A percentile compares a stretch with the other conserved stretches of the same genome.
Evolutionary conservation across 2,329 filamentous ascomycete genomes (phyloP).

Genomic region (Trichoderma semiorbis): DNA sequence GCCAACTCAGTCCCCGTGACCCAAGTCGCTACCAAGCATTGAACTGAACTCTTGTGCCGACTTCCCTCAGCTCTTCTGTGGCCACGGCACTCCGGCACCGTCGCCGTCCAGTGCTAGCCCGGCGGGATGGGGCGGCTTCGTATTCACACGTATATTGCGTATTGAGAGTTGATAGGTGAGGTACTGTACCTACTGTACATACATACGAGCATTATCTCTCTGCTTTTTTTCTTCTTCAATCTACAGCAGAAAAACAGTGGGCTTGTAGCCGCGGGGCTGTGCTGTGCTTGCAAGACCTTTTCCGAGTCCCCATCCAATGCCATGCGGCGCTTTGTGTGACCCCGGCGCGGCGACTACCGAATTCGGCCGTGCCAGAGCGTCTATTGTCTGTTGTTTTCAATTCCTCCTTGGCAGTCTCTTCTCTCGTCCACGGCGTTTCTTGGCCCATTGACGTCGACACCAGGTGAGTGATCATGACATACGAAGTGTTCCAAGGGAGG

Average conservation of each 20-base stretch:
- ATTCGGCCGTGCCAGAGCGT: background rate
- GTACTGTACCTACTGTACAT: background rate
- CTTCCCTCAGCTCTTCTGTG: background rate
- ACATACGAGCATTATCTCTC: background rate
- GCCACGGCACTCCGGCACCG: slow-evolving; percentile 5
- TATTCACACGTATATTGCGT: slow-evolving; percentile 1
- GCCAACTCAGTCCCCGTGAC: background rate
- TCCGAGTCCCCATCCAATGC: background rate
- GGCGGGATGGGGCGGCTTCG: slow-evolving; percentile 9
- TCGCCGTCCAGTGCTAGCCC: background rate
- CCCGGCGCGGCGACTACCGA: slow-evolving; percentile 4
- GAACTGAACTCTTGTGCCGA: background rate
- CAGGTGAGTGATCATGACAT: background rate
- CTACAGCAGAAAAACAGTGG: background rate
- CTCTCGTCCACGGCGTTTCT: background rate
- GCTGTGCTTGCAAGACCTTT: background rate
- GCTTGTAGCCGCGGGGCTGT: background rate
- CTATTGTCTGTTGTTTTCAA: background rate
- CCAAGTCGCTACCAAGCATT: background rate
- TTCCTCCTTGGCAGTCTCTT: background rate
- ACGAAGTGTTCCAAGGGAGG: background rate
- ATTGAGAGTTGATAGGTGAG: background rate
- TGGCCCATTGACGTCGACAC: background rate
- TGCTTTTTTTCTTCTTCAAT: background rate
- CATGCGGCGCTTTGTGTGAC: background rate